phyloP scores from a whole-genome alignment of 441 rosid genomes.

The Gossypium laxum region DNA sequence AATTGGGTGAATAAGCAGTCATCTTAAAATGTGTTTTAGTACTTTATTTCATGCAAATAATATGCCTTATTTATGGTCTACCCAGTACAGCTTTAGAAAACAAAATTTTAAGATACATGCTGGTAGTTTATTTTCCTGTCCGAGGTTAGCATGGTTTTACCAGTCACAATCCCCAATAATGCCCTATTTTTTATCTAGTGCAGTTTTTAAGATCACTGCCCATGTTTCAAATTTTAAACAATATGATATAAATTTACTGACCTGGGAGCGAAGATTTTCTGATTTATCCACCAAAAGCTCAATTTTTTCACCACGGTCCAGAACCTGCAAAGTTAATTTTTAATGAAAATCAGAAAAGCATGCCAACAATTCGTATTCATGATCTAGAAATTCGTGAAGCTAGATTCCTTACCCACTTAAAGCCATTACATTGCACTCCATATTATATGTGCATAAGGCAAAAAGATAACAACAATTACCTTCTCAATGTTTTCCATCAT shows the following conservation, averaged over 20 bases:
- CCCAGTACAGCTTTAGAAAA: background rate
- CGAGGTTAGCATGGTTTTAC: background rate
- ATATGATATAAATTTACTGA: conserved; percentile 20
- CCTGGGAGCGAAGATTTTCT: conserved; percentile 88
- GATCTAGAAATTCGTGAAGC: background rate
- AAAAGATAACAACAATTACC: conserved; percentile 22
- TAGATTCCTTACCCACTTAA: background rate
- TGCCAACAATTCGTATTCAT: background rate
- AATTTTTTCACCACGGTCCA: conserved; percentile 93
- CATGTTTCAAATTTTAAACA: background rate
- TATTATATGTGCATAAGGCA: background rate
- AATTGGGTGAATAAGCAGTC: background rate
- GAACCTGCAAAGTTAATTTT: conserved; percentile 52
- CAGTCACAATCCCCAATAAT: background rate
- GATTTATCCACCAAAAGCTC: conserved; percentile 93
- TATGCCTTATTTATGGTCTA: background rate
- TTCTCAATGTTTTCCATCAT: conserved; percentile 83
- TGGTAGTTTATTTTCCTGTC: background rate
- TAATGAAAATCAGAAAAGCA: background rate
- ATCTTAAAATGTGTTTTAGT: background rate
- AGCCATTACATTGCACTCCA: background rate
- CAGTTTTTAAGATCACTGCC: background rate
- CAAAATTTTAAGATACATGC: background rate
- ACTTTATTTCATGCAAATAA: background rate
- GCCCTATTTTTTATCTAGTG: background rate